Evolutionary conservation across 1,139 yeast genomes (phyloP).

Genomic region (Pichia sp.): DNA sequence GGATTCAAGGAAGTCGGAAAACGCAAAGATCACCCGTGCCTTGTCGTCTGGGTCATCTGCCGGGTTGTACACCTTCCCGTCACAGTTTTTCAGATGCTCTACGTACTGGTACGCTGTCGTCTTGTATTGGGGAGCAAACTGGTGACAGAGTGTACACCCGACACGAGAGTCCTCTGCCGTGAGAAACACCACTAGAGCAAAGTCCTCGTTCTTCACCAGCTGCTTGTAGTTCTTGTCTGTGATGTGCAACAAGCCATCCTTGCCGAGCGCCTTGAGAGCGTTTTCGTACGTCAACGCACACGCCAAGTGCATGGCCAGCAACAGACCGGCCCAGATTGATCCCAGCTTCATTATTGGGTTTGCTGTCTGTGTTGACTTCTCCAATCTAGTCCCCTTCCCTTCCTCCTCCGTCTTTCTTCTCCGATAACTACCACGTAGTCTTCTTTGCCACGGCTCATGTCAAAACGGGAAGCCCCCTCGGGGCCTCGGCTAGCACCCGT

Average conservation of each 20-base stretch:
- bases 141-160: conserved; percentile 73
- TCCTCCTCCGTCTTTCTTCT: not conserved
- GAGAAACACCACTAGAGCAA: conserved; percentile 58
- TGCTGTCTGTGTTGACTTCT: not conserved
- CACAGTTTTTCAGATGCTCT: conserved; percentile 38
- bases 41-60: conserved; percentile 32
- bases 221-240: conserved; percentile 59
- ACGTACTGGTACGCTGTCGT: conserved; percentile 58
- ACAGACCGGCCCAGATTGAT: conserved; percentile 2
- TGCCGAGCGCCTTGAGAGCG: conserved; percentile 13
- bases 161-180: conserved; percentile 72
- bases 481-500: not conserved
- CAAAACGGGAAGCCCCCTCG: too few relatives aligned
- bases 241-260: conserved; percentile 34
- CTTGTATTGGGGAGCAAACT: conserved; percentile 63
- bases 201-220: conserved; percentile 63
- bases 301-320: conserved; percentile 13
- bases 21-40: conserved; percentile 54
- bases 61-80: conserved; percentile 20
- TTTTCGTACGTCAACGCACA: conserved; percentile 24
- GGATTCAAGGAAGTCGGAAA: conserved; percentile 63
- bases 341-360: not conserved
- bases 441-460: not conserved
- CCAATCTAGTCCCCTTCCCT: too few relatives aligned
- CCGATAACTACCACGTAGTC: not conserved